Conservation (phyloP, 1,284 basidiomycete genomes). For the Chalciporus sp. region DNA sequence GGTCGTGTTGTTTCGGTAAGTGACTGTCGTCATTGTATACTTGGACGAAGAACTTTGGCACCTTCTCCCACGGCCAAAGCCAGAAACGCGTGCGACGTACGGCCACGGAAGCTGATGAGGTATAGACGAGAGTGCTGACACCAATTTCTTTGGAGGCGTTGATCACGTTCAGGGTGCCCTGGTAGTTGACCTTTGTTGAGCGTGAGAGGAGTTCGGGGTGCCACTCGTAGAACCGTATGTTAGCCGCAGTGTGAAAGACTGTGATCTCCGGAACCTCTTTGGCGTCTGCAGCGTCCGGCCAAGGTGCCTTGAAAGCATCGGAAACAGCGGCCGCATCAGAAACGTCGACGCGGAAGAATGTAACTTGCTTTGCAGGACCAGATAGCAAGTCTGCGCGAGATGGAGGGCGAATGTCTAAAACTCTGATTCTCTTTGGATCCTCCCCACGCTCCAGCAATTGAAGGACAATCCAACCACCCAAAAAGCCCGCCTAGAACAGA, state of each 20-base stretch:
- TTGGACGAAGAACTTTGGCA: slow-evolving; percentile 57
- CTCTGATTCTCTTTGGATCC: slow-evolving; percentile 61
- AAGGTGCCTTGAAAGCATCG: slow-evolving; percentile 64
- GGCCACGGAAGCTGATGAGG: slow-evolving; percentile 61
- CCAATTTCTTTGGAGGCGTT: slow-evolving; percentile 43
- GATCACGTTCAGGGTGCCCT: slow-evolving; percentile 66
- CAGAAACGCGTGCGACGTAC: slow-evolving; percentile 58
- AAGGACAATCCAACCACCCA: slow-evolving; percentile 75
- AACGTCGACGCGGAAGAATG: slow-evolving; percentile 62
- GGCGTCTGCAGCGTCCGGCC: slow-evolving; percentile 42
- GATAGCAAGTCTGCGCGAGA: slow-evolving; percentile 53
- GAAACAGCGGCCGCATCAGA: slow-evolving; percentile 53
- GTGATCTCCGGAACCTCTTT: slow-evolving; percentile 43
- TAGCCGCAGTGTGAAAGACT: slow-evolving; percentile 74
- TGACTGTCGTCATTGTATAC: slow-evolving; percentile 53
- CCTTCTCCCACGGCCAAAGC: slow-evolving; percentile 72
- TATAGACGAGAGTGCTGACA: slow-evolving; percentile 56
- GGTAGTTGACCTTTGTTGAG: slow-evolving; percentile 63
- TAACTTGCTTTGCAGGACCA: slow-evolving; percentile 50
- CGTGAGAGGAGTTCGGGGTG: slow-evolving; percentile 48
- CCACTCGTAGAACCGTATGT: slow-evolving; percentile 75
- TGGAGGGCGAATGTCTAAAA: slow-evolving; percentile 65
- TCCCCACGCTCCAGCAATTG: slow-evolving; percentile 71
- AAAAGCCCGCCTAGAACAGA: slow-evolving; percentile 58
- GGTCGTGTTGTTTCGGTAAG: slow-evolving; percentile 48